phyloP scores from a whole-genome alignment of 768 basidiomycete genomes.

The Gloeophyllum trabeum region DNA sequence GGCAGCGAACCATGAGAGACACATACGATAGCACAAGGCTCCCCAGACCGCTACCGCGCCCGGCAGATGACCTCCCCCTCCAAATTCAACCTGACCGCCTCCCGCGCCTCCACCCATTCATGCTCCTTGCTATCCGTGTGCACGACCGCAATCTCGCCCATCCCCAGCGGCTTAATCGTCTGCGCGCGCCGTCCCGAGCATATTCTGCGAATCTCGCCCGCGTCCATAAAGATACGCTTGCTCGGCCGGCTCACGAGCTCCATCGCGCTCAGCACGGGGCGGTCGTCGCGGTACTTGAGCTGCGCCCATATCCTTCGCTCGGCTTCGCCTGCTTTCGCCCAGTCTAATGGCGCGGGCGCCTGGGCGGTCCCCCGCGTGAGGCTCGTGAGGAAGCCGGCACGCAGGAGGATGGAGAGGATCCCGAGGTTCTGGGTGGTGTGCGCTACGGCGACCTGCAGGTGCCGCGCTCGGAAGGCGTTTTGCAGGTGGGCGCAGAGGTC shows the following conservation, averaged over 20 bases:
- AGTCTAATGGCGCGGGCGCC: constrained; percentile 53
- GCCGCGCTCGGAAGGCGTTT: constrained; percentile 86
- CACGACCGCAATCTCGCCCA: constrained; percentile 91
- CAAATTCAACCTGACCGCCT: constrained; percentile 70
- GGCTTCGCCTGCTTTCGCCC: constrained; percentile 44
- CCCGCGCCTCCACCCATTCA: constrained; percentile 88
- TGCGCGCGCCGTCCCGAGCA: constrained; percentile 78
- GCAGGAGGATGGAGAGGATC: constrained; percentile 86
- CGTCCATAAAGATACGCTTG: constrained; percentile 65
- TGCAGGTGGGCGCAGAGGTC: constrained; percentile 85
- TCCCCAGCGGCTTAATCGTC: constrained; percentile 70
- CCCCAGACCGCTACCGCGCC: no score
- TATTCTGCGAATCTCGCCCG: constrained; percentile 62
- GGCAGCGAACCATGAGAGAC: no score
- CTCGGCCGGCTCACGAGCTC: constrained; percentile 77
- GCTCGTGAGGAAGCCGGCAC: constrained; percentile 78
- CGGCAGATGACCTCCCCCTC: constrained; percentile 85
- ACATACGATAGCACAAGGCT: no score
- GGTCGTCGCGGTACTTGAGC: constrained; percentile 88
- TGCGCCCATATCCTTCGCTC: constrained; percentile 86
- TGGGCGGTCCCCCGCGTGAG: constrained; percentile 70
- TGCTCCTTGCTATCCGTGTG: constrained; percentile 58
- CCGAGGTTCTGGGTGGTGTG: constrained; percentile 87
- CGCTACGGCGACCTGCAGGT: constrained; percentile 62
- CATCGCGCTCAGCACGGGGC: constrained; percentile 74